Conservation (phyloP, 2,329 filamentous ascomycete genomes). For the Monosporascus sp. region DNA sequence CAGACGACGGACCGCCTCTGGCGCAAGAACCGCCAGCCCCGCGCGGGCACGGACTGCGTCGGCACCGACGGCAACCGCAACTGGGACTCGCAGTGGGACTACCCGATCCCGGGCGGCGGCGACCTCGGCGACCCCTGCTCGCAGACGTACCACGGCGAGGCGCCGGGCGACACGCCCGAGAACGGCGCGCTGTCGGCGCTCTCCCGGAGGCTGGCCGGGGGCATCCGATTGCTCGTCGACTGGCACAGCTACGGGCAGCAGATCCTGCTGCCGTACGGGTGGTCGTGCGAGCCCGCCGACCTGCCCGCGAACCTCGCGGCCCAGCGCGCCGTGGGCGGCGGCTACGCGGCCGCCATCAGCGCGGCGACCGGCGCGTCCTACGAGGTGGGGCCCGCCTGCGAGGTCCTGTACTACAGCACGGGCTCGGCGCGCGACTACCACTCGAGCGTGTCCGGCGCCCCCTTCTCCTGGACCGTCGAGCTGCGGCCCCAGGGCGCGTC, state of each 20-base stretch:
- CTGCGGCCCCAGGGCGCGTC: constrained; percentile 15
- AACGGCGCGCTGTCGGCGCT: constrained; percentile 37
- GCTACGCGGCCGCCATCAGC: constrained; percentile 31
- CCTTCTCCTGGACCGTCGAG: constrained; percentile 24
- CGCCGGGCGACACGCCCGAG: constrained; percentile 40
- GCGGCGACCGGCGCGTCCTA: constrained; percentile 24
- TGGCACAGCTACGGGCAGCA: constrained; percentile 54
- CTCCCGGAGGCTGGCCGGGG: constrained; percentile 31
- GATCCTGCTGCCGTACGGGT: constrained; percentile 51
- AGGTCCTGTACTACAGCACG: constrained; percentile 19
- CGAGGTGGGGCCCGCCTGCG: constrained; percentile 21
- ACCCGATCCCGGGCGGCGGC: constrained; percentile 32
- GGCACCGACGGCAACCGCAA: constrained; percentile 53
- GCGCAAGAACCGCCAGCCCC: constrained; percentile 49
- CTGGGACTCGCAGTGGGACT: constrained; percentile 46
- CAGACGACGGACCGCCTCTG: constrained; percentile 54
- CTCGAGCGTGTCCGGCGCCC: constrained; percentile 17
- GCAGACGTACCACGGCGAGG: constrained; percentile 38
- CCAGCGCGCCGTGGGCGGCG: constrained; percentile 36
- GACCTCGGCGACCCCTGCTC: constrained; percentile 44
- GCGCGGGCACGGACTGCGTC: constrained; percentile 31
- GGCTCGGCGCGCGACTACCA: constrained; percentile 20
- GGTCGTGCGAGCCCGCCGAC: not conserved
- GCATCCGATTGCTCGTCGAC: constrained; percentile 53
- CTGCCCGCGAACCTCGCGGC: constrained; percentile 35